Evolutionary conservation across 148 eudicot genomes (phyloP), one percentile per base, ranked within the genome.

Genomic region (Vaccinium vitisidaea): DNA sequence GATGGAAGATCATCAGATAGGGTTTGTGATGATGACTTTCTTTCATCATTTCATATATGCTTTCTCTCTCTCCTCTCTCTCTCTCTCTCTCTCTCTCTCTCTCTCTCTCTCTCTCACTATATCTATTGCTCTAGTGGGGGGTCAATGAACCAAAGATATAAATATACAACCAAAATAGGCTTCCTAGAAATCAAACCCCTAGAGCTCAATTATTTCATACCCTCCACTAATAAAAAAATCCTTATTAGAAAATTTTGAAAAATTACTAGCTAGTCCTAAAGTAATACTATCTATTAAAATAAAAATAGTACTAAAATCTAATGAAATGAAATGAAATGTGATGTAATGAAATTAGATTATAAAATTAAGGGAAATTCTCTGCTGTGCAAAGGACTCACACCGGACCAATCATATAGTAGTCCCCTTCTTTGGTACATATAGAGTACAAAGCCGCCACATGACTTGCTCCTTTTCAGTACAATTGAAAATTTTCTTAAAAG

Each of bases 151-250:
- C 63, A 67, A 79, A 53, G 80, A 82, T 82, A 77, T 67, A 84
- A 82, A 81, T 80, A 82, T 88, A 75, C 85, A 79, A 87, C 88
- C 91, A 86, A 84, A 88, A 85, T 70, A 90, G 90, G 79, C 84
- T 87, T 84, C 87, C 88, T 70, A 87, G 25, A 75, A 84, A 80
- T 25, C 74, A 65, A 80, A 75, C 80, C 84, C 74, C 59, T 43
- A 7, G 46, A 43, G 70, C 87, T 85, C 84, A 81, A 87, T 87
- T 81, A 88, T 86, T 88, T 77, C 86, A 83, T 56, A 80, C 84
- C 81, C 82, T 74, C 67, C 65, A 3, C 55, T 75, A 84, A 74
- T 77, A 79, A 79, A 69, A 69, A 27, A 13, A 16, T 25, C 74
- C 15, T 54, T 76, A 81, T 6, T 23, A 67, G 74, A 83, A 85